phyloP scores from a whole-genome alignment of 352 stramenopile species.

The Globisporangium nagaii region DNA sequence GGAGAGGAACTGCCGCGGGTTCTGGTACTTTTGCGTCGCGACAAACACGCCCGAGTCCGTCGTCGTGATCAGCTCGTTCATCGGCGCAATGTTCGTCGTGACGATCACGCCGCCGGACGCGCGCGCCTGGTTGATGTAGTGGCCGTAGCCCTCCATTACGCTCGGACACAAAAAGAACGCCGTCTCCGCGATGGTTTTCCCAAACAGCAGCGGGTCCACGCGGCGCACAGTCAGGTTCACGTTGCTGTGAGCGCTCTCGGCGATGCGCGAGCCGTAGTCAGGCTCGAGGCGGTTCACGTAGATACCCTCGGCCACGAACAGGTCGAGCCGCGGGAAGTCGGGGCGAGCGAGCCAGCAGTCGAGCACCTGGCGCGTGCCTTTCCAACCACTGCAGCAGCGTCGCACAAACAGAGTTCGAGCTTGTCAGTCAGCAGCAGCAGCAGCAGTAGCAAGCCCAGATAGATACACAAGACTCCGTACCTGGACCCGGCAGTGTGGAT shows the following conservation, averaged over 20 bases:
- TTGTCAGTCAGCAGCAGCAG: background rate
- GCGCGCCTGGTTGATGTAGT: conserved; percentile 63
- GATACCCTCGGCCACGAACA: conserved; percentile 29
- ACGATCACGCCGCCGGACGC: conserved; percentile 38
- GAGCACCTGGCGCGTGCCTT: conserved; percentile 37
- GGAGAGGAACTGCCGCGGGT: conserved; percentile 25
- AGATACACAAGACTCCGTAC: background rate
- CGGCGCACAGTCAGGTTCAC: conserved; percentile 10
- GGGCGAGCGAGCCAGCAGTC: conserved; percentile 40
- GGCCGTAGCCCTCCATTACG: conserved; percentile 50
- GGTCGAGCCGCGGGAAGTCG: conserved; percentile 30
- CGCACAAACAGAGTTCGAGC: conserved; percentile 9
- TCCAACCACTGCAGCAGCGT: conserved; percentile 25
- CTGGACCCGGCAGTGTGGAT: conserved; percentile 29
- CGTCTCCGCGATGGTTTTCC: conserved; percentile 33
- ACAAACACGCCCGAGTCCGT: background rate
- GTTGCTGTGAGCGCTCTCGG: background rate
- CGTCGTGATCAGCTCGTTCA: conserved; percentile 50
- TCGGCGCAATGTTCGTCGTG: conserved; percentile 36
- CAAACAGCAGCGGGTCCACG: conserved; percentile 26
- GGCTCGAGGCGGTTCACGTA: conserved; percentile 23
- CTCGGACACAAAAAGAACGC: conserved; percentile 51
- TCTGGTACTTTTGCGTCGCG: background rate
- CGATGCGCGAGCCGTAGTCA: conserved; percentile 11
- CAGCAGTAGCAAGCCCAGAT: too few species aligned